Conservation (phyloP, 257 asterid species). For the Paulownia fortunei region DNA sequence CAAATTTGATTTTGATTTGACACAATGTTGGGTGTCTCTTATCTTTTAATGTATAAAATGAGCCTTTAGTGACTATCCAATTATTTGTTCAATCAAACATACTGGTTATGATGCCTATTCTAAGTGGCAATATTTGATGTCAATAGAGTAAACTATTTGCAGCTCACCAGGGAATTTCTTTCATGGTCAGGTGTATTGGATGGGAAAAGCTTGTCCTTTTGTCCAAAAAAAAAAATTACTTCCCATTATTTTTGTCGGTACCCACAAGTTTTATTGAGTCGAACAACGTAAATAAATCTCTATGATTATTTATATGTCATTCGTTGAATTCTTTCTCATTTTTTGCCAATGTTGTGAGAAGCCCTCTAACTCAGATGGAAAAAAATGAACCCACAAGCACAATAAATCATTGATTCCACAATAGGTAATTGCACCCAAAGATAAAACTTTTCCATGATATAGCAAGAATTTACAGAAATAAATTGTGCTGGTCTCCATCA, state of each 20-base stretch:
- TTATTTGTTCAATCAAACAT: not conserved
- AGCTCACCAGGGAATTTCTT: not conserved
- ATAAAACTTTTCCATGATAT: not conserved
- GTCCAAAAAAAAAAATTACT: not conserved
- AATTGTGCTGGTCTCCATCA: constrained; percentile 32
- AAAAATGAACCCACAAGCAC: not conserved
- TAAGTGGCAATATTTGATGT: not conserved
- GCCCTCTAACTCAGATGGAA: not conserved
- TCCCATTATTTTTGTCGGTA: not conserved
- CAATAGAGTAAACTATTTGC: not conserved
- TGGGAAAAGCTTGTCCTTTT: not conserved
- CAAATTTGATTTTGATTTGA: not conserved
- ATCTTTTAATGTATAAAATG: not conserved
- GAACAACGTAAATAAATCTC: not conserved
- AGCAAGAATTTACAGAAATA: not conserved
- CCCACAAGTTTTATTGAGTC: not conserved
- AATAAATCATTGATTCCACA: not conserved
- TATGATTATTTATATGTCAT: not conserved
- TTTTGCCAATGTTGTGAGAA: not conserved
- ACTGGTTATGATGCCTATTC: not conserved
- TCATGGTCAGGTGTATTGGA: not conserved
- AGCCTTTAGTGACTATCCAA: not conserved
- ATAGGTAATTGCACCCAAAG: not conserved
- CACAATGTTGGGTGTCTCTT: not conserved
- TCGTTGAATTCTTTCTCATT: not conserved